Base-by-base conservation (phyloP, 2,329 filamentous ascomycete genomes). In the Calonectria leucothoes region DNA sequence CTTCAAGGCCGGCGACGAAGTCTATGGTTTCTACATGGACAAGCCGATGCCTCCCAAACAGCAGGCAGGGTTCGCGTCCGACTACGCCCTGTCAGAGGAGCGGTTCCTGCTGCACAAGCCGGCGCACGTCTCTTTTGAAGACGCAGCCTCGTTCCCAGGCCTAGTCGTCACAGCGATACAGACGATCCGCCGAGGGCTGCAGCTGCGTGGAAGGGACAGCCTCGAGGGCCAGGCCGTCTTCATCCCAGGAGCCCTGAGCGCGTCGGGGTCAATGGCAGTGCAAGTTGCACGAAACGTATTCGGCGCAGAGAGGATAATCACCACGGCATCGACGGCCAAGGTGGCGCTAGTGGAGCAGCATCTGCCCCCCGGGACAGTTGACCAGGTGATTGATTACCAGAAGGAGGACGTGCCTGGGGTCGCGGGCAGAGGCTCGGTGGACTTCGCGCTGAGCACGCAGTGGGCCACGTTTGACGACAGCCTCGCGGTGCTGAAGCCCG, bases 281-380 rank as follows among this genome's bases (percentile, higher is more conserved):
- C 89, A 91, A 79, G 79, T 91, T 2, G 86, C 88, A 4, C 89
- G 88, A 75, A 87, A 88, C 35, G 83, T 87, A 3, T 90, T 88
- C 61, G 84, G 86, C 0, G 89, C 86, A 1, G 79, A 79, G 0
- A 85, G 82, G 59, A 82, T 91, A 68, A 87, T 91, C 57, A 84
- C 88, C 0, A 90, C 89, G 0, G 88, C 88, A 0, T 91, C 89
- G 5, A 90, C 89, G 27, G 73, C 84, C 12, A 91, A 91, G 79
- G 71, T 91, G 37, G 73, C 81, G 0, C 82, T 87, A 27, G 86
- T 90, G 0, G 84, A 86, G 51, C 75, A 85, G 70, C 76, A 82
- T 39, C 79, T 88, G 0, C 84, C 86, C 33, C 14, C 55, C 0
- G 87, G 85, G 0, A 81, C 87, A 7, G 86, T 89, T 2, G 88